phyloP scores from a whole-genome alignment of 2,329 filamentous ascomycete genomes.

The Ophiocordyceps camponoti-saundersi region DNA sequence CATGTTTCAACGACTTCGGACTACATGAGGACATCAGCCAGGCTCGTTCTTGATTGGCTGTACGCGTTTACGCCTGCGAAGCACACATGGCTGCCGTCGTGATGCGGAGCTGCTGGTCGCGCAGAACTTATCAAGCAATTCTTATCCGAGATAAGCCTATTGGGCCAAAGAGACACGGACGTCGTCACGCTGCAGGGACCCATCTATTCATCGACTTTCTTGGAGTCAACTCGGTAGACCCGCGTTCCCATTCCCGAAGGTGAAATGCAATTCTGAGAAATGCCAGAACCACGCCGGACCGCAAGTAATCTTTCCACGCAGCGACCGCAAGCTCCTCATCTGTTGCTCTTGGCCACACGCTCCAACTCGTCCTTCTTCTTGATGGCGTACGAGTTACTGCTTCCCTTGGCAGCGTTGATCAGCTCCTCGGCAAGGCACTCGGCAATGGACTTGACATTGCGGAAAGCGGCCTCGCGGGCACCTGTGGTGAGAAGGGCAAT shows the following conservation, averaged over 20 bases:
- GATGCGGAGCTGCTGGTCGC: too few relatives aligned
- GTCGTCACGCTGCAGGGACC: slow-evolving; percentile 21
- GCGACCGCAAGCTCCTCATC: slow-evolving; percentile 44
- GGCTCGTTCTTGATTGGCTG: slow-evolving; percentile 8
- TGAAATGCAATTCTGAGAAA: slow-evolving; percentile 29
- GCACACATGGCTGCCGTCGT: not conserved
- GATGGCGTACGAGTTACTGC: slow-evolving; percentile 99
- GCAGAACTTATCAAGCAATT: not conserved
- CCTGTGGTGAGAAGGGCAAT: slow-evolving; percentile 98
- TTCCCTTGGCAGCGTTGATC: slow-evolving; percentile 99
- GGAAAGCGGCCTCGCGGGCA: slow-evolving; percentile 96
- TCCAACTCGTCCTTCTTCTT: slow-evolving; percentile 99
- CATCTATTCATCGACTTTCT: slow-evolving; percentile 26
- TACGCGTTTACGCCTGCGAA: not conserved
- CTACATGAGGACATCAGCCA: slow-evolving; percentile 8
- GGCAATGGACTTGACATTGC: slow-evolving; percentile 99
- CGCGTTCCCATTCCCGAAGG: slow-evolving; percentile 29
- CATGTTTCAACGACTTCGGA: slow-evolving; percentile 47
- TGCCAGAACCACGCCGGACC: slow-evolving; percentile 27
- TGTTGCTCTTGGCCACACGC: slow-evolving; percentile 99
- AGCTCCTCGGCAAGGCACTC: slow-evolving; percentile 99
- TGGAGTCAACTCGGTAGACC: slow-evolving; percentile 24
- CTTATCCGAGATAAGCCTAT: not conserved
- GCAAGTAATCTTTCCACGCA: slow-evolving; percentile 16
- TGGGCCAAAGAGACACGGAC: not conserved